These are phyloP conservation scores for Dendrocalamus sinicus DNA, from an alignment of 176 grass and related monocot species.

Conservation along the genomic window DNA sequence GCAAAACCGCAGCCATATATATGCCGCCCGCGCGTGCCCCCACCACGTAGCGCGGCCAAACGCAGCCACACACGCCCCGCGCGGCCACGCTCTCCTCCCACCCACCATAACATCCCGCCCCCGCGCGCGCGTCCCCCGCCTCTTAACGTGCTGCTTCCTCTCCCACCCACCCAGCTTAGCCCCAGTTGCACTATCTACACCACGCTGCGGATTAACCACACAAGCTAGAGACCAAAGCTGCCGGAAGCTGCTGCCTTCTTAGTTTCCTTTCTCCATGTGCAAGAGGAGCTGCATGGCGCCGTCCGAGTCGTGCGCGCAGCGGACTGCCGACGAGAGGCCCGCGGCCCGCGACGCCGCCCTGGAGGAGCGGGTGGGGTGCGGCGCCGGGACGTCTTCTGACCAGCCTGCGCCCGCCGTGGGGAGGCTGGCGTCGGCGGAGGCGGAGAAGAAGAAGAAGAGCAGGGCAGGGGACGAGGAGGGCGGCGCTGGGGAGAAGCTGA, in stretches of 20 bases:
- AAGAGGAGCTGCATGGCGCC: constrained; percentile 32
- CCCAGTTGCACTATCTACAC: constrained; percentile 1
- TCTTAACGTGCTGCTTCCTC: not conserved
- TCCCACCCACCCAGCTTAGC: not conserved
- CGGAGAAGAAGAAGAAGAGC: not conserved
- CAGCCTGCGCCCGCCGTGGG: not conserved
- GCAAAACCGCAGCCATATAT: not conserved
- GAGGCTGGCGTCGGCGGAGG: not conserved
- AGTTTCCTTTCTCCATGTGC: not conserved
- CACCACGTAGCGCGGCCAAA: constrained; percentile 42
- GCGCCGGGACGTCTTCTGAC: not conserved
- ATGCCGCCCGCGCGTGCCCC: not conserved
- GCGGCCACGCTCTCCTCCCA: constrained; percentile 43
- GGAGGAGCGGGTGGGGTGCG: constrained; percentile 9
- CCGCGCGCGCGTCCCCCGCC: not conserved
- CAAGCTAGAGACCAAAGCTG: not conserved
- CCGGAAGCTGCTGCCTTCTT: not conserved
- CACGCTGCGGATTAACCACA: not conserved
- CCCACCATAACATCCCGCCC: constrained; percentile 36
- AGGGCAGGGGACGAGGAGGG: not conserved
- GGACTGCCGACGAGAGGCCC: not conserved
- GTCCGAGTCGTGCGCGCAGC: constrained; percentile 6
- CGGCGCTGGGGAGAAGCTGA: not conserved
- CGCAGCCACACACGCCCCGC: constrained; percentile 48
- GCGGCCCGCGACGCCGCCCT: not conserved